phyloP scores from a whole-genome alignment of 2,329 filamentous ascomycete genomes.

The Fusarium mangiferae region DNA sequence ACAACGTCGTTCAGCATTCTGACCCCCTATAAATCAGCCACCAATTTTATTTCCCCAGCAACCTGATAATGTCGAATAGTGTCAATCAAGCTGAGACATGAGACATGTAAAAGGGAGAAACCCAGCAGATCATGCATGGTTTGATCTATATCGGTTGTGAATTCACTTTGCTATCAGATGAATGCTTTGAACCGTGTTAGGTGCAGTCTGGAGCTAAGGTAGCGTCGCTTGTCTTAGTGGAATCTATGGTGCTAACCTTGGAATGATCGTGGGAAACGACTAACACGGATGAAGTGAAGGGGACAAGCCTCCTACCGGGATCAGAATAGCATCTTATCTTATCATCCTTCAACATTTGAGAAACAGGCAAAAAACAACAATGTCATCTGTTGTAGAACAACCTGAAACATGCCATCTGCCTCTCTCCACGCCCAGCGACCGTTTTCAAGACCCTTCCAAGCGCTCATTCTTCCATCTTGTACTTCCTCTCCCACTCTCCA shows the following conservation, averaged over 20 bases:
- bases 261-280: background rate
- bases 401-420: slow-evolving; percentile 38
- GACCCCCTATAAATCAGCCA: background rate
- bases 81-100: background rate
- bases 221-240: background rate
- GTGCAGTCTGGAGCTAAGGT: background rate
- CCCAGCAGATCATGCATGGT: background rate
- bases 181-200: background rate
- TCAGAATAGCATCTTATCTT: background rate
- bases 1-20: background rate
- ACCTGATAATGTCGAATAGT: background rate
- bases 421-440: slow-evolving; percentile 34
- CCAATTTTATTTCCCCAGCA: background rate
- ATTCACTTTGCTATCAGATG: background rate
- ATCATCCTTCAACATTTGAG: background rate
- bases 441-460: slow-evolving; percentile 11
- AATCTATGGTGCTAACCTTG: background rate
- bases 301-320: too few species aligned
- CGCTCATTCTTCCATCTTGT: slow-evolving; percentile 29
- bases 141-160: background rate
- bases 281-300: background rate
- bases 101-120: background rate
- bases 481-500: slow-evolving; percentile 14
- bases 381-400: slow-evolving; percentile 1
- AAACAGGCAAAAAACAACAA: background rate